Percentiles rank a stretch among this genome's conserved stretches.
These are phyloP conservation scores for Saturnispora diversa DNA, from an alignment of 805 yeast genomes.

Conservation along the genomic window DNA sequence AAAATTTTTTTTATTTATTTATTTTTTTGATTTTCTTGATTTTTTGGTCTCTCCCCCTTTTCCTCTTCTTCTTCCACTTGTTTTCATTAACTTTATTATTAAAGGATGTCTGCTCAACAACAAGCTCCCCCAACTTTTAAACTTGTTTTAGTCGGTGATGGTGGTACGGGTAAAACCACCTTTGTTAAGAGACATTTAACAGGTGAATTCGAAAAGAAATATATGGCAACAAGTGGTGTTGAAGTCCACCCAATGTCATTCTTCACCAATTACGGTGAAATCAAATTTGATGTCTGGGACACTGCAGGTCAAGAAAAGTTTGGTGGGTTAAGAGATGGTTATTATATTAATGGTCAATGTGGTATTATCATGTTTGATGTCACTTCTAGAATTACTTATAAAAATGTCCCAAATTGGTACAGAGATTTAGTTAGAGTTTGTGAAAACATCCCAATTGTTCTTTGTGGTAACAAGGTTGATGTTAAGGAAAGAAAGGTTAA, in stretches of 20 bases:
- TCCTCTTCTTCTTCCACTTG: not conserved
- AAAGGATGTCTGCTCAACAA: conserved; percentile 50
- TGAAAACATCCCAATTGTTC: conserved; percentile 98
- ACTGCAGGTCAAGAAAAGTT: conserved; percentile 99
- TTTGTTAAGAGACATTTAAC: conserved; percentile 99
- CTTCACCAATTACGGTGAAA: conserved; percentile 97
- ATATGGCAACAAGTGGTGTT: conserved; percentile 98
- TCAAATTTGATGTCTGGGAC: conserved; percentile 99
- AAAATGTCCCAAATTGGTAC: conserved; percentile 99
- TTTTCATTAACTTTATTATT: too few relatives aligned
- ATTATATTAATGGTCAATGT: conserved; percentile 99
- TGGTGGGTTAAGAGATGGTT: conserved; percentile 99
- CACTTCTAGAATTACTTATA: conserved; percentile 97
- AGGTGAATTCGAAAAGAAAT: conserved; percentile 98
- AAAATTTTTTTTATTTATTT: too few relatives aligned
- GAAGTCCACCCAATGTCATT: conserved; percentile 98
- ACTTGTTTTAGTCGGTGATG: conserved; percentile 98
- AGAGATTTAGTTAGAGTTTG: conserved; percentile 99
- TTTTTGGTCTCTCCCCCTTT: too few relatives aligned
- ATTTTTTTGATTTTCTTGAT: too few relatives aligned
- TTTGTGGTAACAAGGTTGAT: conserved; percentile 99
- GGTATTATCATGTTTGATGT: conserved; percentile 99
- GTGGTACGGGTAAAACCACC: conserved; percentile 99
- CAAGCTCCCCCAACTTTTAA: conserved; percentile 92
- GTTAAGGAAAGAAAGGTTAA: conserved; percentile 99